phyloP scores from a whole-genome alignment of 2,329 filamentous ascomycete species.

The Exophiala phaeomuriformis region DNA sequence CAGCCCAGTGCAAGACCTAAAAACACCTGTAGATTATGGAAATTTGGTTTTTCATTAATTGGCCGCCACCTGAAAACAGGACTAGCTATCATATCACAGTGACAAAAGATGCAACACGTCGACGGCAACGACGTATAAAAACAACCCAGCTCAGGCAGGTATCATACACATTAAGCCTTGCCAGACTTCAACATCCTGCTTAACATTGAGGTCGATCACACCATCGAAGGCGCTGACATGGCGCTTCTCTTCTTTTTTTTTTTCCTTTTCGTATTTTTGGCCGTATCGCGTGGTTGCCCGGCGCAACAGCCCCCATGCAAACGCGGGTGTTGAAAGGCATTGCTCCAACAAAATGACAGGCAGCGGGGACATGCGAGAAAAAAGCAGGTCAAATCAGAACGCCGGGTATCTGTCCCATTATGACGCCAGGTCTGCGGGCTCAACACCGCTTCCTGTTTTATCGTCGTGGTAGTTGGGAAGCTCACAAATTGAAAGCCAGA shows the following conservation, averaged over 20 bases:
- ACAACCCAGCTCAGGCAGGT: background rate
- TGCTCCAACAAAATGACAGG: background rate
- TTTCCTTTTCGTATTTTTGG: background rate
- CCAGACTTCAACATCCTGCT: background rate
- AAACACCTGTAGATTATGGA: constrained; percentile 7
- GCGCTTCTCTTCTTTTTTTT: constrained; percentile 1
- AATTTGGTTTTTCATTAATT: constrained; percentile 3
- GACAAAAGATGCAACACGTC: background rate
- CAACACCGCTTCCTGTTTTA: background rate
- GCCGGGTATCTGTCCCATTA: constrained; percentile 10
- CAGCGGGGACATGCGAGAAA: background rate
- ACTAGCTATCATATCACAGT: background rate
- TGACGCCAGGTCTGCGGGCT: constrained; percentile 2
- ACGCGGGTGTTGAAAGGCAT: constrained; percentile 1
- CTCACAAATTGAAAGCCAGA: too few species aligned
- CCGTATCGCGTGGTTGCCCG: background rate
- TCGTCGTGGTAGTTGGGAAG: background rate
- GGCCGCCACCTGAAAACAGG: background rate
- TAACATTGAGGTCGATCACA: constrained; percentile 7
- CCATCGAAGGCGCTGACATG: constrained; percentile 2
- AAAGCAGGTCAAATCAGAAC: constrained; percentile 3
- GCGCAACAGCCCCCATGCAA: background rate
- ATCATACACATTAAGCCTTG: constrained; percentile 23
- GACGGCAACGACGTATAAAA: background rate
- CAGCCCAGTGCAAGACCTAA: background rate